Percentiles rank a stretch among this genome's conserved stretches.
Evolutionary conservation across 345 rosid species (phyloP).

Genomic region (Balakata baccata): DNA sequence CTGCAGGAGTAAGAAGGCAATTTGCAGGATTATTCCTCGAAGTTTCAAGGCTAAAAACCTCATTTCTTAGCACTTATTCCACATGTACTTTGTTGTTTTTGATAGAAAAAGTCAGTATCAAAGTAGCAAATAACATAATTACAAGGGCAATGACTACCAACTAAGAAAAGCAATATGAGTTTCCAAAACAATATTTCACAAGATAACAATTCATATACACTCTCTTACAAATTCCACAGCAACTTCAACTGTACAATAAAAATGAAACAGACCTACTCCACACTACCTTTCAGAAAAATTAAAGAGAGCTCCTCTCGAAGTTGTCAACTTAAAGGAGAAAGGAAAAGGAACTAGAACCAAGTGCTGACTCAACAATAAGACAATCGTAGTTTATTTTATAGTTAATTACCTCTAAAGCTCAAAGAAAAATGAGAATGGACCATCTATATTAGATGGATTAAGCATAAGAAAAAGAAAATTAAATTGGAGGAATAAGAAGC

Average conservation of each 20-base stretch:
- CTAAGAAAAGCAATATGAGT: constrained; percentile 11
- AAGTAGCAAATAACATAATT: constrained; percentile 3
- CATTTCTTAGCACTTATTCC: constrained; percentile 7
- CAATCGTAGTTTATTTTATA: constrained; percentile 26
- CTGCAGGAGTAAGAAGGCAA: background rate
- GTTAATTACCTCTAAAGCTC: constrained; percentile 30
- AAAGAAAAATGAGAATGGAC: constrained; percentile 15
- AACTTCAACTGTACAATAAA: constrained; percentile 42
- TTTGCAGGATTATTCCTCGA: background rate
- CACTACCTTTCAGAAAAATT: constrained; percentile 32
- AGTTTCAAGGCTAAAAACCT: constrained; percentile 7
- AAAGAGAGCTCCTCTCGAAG: constrained; percentile 30
- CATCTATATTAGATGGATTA: constrained; percentile 29
- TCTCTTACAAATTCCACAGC: constrained; percentile 25
- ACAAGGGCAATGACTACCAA: background rate
- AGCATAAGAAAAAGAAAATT: constrained; percentile 26
- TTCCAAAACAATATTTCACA: constrained; percentile 38
- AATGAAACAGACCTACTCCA: constrained; percentile 30
- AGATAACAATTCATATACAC: constrained; percentile 35
- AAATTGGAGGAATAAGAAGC: constrained; percentile 26
- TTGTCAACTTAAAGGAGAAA: constrained; percentile 31
- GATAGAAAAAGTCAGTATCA: background rate
- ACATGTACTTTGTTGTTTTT: constrained; percentile 5
- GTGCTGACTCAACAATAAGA: constrained; percentile 39
- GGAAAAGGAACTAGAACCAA: constrained; percentile 23